These are phyloP conservation scores for Pythium periplocum DNA, from an alignment of 352 stramenopile species.

Conservation along the genomic window DNA sequence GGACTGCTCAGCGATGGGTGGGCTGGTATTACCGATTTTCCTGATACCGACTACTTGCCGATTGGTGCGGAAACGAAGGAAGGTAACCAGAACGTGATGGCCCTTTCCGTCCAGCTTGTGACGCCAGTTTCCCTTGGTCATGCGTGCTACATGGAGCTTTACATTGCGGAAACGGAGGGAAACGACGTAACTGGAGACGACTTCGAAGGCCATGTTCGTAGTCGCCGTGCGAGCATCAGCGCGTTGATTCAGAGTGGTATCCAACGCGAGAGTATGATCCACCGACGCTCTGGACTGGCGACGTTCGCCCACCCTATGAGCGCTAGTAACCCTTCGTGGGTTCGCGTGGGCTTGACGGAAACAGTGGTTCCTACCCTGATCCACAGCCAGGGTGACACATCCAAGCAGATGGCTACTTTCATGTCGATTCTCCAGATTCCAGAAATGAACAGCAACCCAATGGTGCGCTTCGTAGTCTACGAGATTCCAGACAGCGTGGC, in stretches of 20 bases:
- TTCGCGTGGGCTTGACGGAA: conserved; percentile 70
- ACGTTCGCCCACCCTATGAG: conserved; percentile 29
- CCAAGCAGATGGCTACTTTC: conserved; percentile 61
- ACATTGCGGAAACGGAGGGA: conserved; percentile 46
- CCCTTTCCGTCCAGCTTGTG: conserved; percentile 61
- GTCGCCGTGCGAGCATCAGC: conserved; percentile 65
- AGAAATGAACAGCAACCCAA: conserved; percentile 49
- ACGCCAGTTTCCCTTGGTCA: conserved; percentile 56
- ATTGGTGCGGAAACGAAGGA: conserved; percentile 55
- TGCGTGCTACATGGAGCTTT: conserved; percentile 75
- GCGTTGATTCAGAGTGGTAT: conserved; percentile 67
- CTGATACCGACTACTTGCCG: conserved; percentile 64
- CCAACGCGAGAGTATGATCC: conserved; percentile 57
- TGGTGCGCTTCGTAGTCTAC: conserved; percentile 81
- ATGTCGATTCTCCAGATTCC: conserved; percentile 77
- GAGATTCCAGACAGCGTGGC: conserved; percentile 49
- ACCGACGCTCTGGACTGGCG: conserved; percentile 14
- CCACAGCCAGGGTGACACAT: conserved; percentile 9
- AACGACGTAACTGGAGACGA: conserved; percentile 54
- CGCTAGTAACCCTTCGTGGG: conserved; percentile 48
- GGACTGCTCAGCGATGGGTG: conserved; percentile 51
- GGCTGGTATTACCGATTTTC: conserved; percentile 65
- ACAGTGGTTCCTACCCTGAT: conserved; percentile 66
- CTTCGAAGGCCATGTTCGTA: conserved; percentile 44
- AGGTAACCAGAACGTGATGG: conserved; percentile 68